Base-by-base conservation (phyloP, 1,284 basidiomycete species). In the Pseudomicrostroma phylloplanum region DNA sequence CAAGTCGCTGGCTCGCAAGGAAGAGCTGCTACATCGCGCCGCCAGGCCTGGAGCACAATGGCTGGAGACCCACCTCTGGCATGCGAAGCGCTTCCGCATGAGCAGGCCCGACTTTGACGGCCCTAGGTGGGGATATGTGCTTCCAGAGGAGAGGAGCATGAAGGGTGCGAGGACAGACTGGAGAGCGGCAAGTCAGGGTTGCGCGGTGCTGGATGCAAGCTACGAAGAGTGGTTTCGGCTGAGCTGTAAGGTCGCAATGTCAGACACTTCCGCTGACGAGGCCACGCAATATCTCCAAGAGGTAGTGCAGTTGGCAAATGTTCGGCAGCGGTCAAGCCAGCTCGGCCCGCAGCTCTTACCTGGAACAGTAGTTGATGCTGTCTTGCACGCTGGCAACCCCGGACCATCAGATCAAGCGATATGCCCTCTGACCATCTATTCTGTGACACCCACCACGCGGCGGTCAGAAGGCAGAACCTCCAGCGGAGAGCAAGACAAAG, bases 31-130 rank as follows among this genome's bases (percentile, higher is more conserved):
- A 0, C 58, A 63, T 15, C 64, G 75, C 2, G 73, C 73, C 4
- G 66, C 62, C 6, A 61, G 70, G 48, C 58, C 61, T 0, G 63
- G 62, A 25, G 43, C 67, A 12, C 60, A 69, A 6, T 79, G 77
- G 77, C 67, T 79, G n/a, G 77, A 79, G 55, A 79, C 77, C 17
- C 77, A 79, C 53, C 59, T 78, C 3, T 79, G 77, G 77, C 76
- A 77, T 55, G 68, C 77, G 9, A 79, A 79, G 60, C 62, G 77
- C 1, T 79, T 79, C 60, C 64, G 73, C 49, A 79, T 79, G 76
- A 67, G 71, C 7, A 39, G 43, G n/a, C 6, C 41, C n/a, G 56
- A 53, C n/a, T 11, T 12, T 13, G 40, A 57, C 12, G 39, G 15
- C 58, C 62, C 63, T 1, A 61, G 66, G 54, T 74, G 70, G 65